Base-by-base conservation (phyloP, 495 filamentous ascomycete genomes). In the Aspergillus biplanus region DNA sequence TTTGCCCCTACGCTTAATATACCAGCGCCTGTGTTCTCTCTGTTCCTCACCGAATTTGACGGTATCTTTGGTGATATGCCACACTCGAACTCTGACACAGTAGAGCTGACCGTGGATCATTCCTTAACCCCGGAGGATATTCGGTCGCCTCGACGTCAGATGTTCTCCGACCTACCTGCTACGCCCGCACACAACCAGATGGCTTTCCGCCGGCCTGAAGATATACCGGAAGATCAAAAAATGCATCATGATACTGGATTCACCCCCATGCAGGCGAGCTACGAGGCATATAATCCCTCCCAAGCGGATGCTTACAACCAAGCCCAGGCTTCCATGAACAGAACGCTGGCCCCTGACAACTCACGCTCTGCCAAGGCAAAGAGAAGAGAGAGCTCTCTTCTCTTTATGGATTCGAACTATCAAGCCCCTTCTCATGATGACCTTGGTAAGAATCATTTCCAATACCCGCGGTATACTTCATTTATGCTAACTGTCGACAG, bases 1-100 rank as follows among this genome's bases (percentile, higher is more conserved):
- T 99, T 98, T 76, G 95, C 96, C n/a, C 95, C 95, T 2, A 98
- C 96, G 0, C 84, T 98, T 35, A 98, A 98, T 75, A 97, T 99
- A 46, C 93, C 96, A 0, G 92, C 92, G 1, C 93, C 96, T 15
- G 90, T 99, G 7, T 96, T 99, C 68, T 92, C 92, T 3, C 82
- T 93, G 76, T 95, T 99, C 75, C 83, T 99, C 37, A 93, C 94
- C 56, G 93, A 98, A 66, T 97, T 90, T 69, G 83, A 90, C 66
- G 82, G 82, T 44, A 94, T 99, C 50, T 99, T 97, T 73, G 90
- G 89, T 35, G 83, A 88, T 57, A 59, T 73, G 5, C 73, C 80
- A 42, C 62, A 56, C 12, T 66, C 64, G 7, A 58, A 47, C 21
- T 33, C 58, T 5, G 50, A 60, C 5, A 33, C 78, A 12, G 58